These are phyloP conservation scores for Spathaspora gorwiae DNA, from an alignment of 805 yeast genomes.

Conservation along the genomic window DNA sequence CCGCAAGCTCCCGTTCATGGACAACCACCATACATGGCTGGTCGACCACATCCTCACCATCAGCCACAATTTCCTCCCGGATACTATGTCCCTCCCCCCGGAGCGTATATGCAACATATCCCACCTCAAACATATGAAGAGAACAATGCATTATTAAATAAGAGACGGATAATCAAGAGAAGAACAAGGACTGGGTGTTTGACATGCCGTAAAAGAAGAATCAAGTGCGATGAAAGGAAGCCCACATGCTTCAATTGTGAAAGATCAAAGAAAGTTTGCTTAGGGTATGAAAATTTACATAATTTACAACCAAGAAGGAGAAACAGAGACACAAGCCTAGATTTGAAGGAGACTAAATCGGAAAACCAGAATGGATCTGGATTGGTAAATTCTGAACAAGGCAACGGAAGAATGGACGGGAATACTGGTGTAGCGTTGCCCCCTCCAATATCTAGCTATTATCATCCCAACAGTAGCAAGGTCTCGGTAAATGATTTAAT, in stretches of 20 bases:
- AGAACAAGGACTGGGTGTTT: slow-evolving; percentile 73
- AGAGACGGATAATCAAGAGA: slow-evolving; percentile 46
- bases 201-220: slow-evolving; percentile 66
- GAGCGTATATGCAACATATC: not conserved
- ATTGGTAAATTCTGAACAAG: not conserved
- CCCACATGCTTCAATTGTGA: slow-evolving; percentile 69
- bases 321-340: slow-evolving; percentile 9
- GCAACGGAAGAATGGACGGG: not conserved
- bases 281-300: slow-evolving; percentile 51
- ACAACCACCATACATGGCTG: slow-evolving; percentile 5
- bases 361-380: slow-evolving; percentile 1
- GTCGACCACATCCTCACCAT: slow-evolving; percentile 4
- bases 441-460: slow-evolving; percentile 1
- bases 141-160: slow-evolving; percentile 28
- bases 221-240: slow-evolving; percentile 72
- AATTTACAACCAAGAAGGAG: slow-evolving; percentile 8
- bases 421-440: not conserved
- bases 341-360: slow-evolving; percentile 2
- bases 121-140: slow-evolving; percentile 13
- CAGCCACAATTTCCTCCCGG: slow-evolving; percentile 1
- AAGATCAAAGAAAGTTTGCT: slow-evolving; percentile 57
- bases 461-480: not conserved
- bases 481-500: slow-evolving; percentile 2
- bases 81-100: slow-evolving; percentile 1
- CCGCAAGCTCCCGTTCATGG: not conserved